Evolutionary conservation across 129 eudicot genomes (phyloP), one percentile per base, ranked within the genome.

Genomic region (Apium graveolens): DNA sequence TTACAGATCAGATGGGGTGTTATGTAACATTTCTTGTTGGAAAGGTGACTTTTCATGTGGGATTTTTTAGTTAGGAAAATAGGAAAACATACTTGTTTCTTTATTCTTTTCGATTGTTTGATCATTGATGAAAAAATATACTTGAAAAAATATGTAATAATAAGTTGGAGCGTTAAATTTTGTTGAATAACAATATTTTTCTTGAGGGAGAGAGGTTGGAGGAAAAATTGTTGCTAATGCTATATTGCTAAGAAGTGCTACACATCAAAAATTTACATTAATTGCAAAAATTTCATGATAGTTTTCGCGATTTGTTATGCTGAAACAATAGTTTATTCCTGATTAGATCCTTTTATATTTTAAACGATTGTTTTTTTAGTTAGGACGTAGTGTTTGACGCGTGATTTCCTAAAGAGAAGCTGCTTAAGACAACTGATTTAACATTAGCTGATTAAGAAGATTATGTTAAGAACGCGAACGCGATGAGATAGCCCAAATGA

Each of bases 1-100:
- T 72, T 72, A 72, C 76, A 72, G 76, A 39, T 72, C 48, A 41
- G 76, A 26, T 5, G 76, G 27, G 51, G 75, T 71, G 75, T 37
- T 66, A 31, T 66, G 37, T 4, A 66, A 66, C 72, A 11, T 69
- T 69, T 69, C 0, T 69, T 10, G 21, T 35, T 13, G 41, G 24
- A 66, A 29, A 66, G 72, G 72, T 66, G 72, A 66, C 72, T n/a
- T 57, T 66, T 66, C 14, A 66, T 31, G 72, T 66, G 72, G 41
- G 14, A 66, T 66, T 66, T 66, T 66, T 66, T 66, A 31, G 72
- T 27, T 34, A 31, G 39, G 41, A 31, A 66, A 11, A 31, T 66
- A 17, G 41, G 39, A n/a, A n/a, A 57, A 24, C 0, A 57, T n/a
- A 57, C 66, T 24, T n/a, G 66, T n/a, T 57, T 57, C 5, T 66